Evolutionary conservation across 2,329 filamentous ascomycete species (phyloP), one percentile per base, ranked within the genome.

Genomic region (Diaporthe sp.): DNA sequence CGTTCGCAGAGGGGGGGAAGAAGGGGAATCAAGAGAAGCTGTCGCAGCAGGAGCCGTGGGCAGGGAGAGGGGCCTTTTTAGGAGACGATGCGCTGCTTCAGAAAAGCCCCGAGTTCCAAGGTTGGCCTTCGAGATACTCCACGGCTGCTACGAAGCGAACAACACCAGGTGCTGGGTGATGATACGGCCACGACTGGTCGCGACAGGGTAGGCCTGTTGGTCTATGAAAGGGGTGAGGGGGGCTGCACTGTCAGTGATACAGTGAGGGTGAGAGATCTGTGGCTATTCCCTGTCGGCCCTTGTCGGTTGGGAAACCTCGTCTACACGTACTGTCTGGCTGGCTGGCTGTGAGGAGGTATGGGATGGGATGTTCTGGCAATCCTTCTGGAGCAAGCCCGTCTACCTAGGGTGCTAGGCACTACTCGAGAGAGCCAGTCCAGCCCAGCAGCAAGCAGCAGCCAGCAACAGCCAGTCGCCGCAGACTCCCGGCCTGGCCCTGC

Each of bases 191-290:
- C 42, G 74, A 69, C 42, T 69, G 64, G 69, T 35, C 61, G 72
- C 61, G 66, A 73, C 68, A 76, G 68, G 73, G 75, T 74, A 64
- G 66, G 68, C 72, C 60, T 66, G 75, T 57, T 74, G 74, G 73
- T 74, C 80, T 82, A 84, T 83, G 82, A 84, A 83, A 83, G 82
- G 82, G 81, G 81, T 77, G 79, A 79, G 78, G 76, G 67, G 64
- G 67, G 64, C 71, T 71, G 74, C 77, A 78, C 77, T 78, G 78
- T 75, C 79, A 81, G 81, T 83, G 83, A 84, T 80, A 84, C 84
- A 84, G 78, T 79, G 80, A 73, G 77, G 82, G 82, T 84, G 80
- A 80, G 82, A 84, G 82, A 83, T 84, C 80, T 81, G 82, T 83
- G 80, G 82, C 79, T 77, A 75, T 74, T 76, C 75, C 74, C 72